Conservation (phyloP, 768 basidiomycete genomes). For the Naganishia antarctica region DNA sequence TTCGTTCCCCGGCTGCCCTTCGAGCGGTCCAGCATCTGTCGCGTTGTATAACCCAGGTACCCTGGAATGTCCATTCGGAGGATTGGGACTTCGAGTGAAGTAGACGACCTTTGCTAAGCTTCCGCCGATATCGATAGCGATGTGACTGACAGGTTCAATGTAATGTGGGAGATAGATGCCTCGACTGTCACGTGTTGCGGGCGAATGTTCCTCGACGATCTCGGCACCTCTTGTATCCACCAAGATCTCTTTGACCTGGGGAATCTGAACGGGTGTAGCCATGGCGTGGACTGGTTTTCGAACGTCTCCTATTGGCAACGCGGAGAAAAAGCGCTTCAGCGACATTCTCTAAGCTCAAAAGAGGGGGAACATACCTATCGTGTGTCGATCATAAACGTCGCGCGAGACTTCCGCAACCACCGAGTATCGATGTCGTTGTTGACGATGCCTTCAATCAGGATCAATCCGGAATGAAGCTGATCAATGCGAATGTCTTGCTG, state of each 20-base stretch:
- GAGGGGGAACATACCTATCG: no score
- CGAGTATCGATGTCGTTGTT: no score
- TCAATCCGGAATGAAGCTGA: no score
- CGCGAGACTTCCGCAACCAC: no score
- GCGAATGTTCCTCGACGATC: slow-evolving; percentile 88
- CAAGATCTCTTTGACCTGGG: slow-evolving; percentile 78
- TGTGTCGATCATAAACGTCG: no score
- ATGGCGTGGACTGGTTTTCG: slow-evolving; percentile 22
- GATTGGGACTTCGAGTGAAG: slow-evolving; percentile 78
- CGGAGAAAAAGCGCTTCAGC: no score
- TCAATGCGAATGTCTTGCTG: no score
- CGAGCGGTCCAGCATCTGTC: neutral
- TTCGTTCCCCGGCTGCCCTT: neutral
- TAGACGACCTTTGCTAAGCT: slow-evolving; percentile 97
- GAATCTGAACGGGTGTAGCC: slow-evolving; percentile 54
- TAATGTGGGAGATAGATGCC: slow-evolving; percentile 97
- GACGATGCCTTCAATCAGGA: no score
- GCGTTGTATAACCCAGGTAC: neutral
- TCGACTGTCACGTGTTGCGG: slow-evolving; percentile 76
- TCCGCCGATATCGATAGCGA: slow-evolving; percentile 95
- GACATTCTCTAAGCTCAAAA: no score
- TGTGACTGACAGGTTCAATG: slow-evolving; percentile 94
- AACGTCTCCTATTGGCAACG: neutral
- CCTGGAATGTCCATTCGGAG: slow-evolving; percentile 23
- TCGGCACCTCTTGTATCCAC: slow-evolving; percentile 92